phyloP scores from a whole-genome alignment of 306 rosid species.

The Lathyrus oleraceus region DNA sequence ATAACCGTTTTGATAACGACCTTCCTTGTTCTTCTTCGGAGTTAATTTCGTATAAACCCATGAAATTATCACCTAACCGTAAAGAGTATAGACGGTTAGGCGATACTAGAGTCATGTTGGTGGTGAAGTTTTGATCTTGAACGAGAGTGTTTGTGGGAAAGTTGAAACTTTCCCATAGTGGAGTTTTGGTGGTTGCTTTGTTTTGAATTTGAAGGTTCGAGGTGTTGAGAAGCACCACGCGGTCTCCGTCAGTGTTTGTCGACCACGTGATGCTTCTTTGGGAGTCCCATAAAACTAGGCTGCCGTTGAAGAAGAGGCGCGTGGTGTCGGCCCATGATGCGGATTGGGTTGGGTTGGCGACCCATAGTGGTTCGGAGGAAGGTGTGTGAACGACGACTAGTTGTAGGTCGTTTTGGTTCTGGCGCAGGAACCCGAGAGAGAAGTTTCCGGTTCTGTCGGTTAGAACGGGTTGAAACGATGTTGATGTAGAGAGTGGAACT shows the following conservation, averaged over 20 bases:
- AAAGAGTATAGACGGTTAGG: slow-evolving; percentile 50
- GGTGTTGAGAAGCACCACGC: slow-evolving; percentile 55
- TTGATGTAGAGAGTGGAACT: slow-evolving; percentile 43
- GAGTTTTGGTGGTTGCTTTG: neutral
- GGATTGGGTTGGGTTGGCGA: slow-evolving; percentile 47
- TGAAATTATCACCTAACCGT: slow-evolving; percentile 56
- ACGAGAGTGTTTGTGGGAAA: slow-evolving; percentile 71
- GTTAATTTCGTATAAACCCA: slow-evolving; percentile 55
- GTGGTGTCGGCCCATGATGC: slow-evolving; percentile 63
- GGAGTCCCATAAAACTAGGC: slow-evolving; percentile 59
- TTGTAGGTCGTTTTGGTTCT: slow-evolving; percentile 48
- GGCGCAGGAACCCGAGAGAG: slow-evolving; percentile 81
- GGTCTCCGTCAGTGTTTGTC: slow-evolving; percentile 51
- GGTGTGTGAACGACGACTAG: slow-evolving; percentile 68
- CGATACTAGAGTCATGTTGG: slow-evolving; percentile 49
- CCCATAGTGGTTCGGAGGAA: slow-evolving; percentile 69
- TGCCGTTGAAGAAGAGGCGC: slow-evolving; percentile 69
- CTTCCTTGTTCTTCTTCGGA: slow-evolving; percentile 2
- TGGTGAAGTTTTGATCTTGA: slow-evolving; percentile 66
- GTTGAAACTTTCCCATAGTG: slow-evolving; percentile 75
- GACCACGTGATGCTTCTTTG: slow-evolving; percentile 56
- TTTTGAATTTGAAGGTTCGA: slow-evolving; percentile 59
- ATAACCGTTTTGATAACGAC: slow-evolving; percentile 30
- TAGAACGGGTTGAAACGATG: slow-evolving; percentile 68
- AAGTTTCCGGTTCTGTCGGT: slow-evolving; percentile 58